Base-by-base conservation (phyloP, 306 rosid species). In the Pterocarpus macrocarpus region DNA sequence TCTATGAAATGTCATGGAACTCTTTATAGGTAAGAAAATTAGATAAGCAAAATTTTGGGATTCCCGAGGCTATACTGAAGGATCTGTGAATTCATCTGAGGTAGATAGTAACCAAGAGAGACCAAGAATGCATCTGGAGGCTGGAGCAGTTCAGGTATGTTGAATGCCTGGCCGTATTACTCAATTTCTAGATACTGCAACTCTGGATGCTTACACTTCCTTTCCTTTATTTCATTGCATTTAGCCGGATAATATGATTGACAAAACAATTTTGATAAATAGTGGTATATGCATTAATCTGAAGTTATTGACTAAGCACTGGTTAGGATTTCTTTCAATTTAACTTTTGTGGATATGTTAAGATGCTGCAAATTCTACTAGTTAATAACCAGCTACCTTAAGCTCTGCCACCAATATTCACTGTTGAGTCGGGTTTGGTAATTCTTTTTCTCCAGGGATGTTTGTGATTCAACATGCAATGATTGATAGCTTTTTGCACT, bases 101-200 rank as follows among this genome's bases (percentile, higher is more conserved):
- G 78, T 73, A 76, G 85, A 76, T 82, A 59, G 81, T 77, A 76
- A 70, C 39, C 77, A 30, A 75, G 85, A 76, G 77, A 68, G 86
- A 61, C 71, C 79, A 77, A 36, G 85, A 75, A 78, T 68, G 84
- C 55, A 75, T 70, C 52, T 5, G 56, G 58, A 77, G 61, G 67
- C 52, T 5, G 56, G 58, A 77, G 61, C 52, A 43, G 59, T 89
- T 85, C 85, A 88, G 94, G 97, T 92, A 90, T 28, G 71, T 80
- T 81, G 32, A 22, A 65, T 75, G 49, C 62, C 72, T 69, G 64
- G 12, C 58, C 15, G 5, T 69, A 62, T 32, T 16, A 14, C 45
- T 32, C 8, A 53, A 35, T 83, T 62, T 76, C 69, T 82, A 52
- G 70, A 44, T 30, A 58, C 58, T 66, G 43, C 22, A n/a, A 85